phyloP scores from a whole-genome alignment of 441 rosid species.

The Cnidoscolus chayamansa region DNA sequence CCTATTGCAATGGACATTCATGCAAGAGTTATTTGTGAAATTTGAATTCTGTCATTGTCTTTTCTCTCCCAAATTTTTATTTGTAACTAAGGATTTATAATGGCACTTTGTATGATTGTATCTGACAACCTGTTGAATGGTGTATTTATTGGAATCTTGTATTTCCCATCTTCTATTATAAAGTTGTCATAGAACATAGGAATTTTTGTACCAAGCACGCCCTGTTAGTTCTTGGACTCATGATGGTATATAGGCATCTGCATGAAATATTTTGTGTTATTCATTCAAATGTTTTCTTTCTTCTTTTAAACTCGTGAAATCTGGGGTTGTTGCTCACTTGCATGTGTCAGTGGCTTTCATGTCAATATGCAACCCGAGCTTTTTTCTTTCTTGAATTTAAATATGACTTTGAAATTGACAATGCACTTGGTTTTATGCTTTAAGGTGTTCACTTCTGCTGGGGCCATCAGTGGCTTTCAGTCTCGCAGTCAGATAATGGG shows the following conservation, averaged over 20 bases:
- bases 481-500: constrained; percentile 84
- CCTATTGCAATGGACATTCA: neutral
- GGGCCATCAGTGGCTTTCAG: constrained; percentile 89
- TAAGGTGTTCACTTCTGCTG: constrained; percentile 90
- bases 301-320: neutral
- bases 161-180: neutral
- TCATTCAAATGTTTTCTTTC: neutral
- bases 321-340: neutral
- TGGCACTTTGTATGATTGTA: no score
- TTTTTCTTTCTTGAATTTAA: constrained; percentile 2
- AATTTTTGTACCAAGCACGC: neutral
- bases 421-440: constrained; percentile 16
- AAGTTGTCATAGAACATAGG: neutral
- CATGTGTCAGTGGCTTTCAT: neutral
- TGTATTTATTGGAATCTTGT: neutral
- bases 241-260: neutral
- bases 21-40: neutral
- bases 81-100: no score
- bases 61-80: no score
- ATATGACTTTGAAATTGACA: constrained; percentile 16
- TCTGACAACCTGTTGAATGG: no score
- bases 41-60: neutral
- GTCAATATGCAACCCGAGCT: neutral
- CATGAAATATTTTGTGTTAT: neutral
- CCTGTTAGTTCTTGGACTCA: neutral